phyloP scores from a whole-genome alignment of 345 rosid genomes.

The Rubroshorea leprosula region DNA sequence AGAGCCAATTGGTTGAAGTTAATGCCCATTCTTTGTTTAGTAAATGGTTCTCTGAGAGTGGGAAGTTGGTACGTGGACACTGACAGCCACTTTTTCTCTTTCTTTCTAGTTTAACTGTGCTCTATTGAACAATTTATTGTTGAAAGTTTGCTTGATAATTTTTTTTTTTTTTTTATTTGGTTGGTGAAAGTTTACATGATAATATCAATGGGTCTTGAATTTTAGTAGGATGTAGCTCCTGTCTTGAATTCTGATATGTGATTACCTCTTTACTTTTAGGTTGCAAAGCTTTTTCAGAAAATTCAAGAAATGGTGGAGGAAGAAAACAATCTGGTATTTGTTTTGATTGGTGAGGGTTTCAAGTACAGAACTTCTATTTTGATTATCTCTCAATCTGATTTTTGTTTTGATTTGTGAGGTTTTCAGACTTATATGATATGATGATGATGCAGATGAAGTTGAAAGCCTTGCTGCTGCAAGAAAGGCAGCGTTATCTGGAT shows the following conservation, averaged over 20 bases:
- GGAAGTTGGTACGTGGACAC: conserved; percentile 70
- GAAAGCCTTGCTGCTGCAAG: conserved; percentile 99
- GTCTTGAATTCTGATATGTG: conserved; percentile 6
- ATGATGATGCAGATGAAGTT: conserved; percentile 80
- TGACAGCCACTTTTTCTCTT: not conserved
- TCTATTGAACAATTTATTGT: no score
- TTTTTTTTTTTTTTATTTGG: no score
- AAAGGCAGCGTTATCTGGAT: conserved; percentile 94
- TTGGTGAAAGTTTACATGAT: no score
- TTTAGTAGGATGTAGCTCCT: conserved; percentile 6
- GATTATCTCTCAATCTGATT: conserved; percentile 4
- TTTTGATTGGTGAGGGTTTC: conserved; percentile 85
- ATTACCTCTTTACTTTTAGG: conserved; percentile 35
- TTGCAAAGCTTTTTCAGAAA: conserved; percentile 94
- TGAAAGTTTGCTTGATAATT: no score
- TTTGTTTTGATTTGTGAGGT: no score
- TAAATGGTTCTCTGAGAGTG: conserved; percentile 99
- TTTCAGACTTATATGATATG: conserved; percentile 23
- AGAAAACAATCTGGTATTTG: conserved; percentile 94
- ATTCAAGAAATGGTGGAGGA: conserved; percentile 99
- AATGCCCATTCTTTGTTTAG: conserved; percentile 98
- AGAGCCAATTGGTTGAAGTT: conserved; percentile 91
- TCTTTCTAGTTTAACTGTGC: not conserved
- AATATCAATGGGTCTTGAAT: not conserved
- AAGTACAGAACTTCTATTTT: not conserved